Conservation (phyloP, 352 stramenopile genomes). For the Phytophthora capsici region DNA sequence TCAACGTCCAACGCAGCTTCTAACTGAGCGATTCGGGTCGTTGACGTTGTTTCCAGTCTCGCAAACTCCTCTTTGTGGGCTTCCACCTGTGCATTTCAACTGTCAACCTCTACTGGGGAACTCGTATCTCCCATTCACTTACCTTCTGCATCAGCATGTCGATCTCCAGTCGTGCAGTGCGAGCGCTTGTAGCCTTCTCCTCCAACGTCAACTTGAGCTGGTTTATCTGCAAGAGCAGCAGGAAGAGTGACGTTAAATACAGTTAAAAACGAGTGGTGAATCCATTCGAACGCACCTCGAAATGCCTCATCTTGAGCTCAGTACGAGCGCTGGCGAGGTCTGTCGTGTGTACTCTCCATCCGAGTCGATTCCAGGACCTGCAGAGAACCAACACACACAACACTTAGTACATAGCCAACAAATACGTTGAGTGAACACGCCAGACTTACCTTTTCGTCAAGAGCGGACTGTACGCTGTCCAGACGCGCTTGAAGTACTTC, state of each 20-base stretch:
- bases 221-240: slow-evolving; percentile 44
- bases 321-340: slow-evolving; percentile 54
- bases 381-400: not conserved
- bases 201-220: slow-evolving; percentile 70
- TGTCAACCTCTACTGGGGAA: slow-evolving; percentile 1
- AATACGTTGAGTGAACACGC: not conserved
- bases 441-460: slow-evolving; percentile 59
- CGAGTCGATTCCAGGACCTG: slow-evolving; percentile 63
- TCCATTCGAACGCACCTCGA: slow-evolving; percentile 49
- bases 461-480: slow-evolving; percentile 45
- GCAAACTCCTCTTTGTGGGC: slow-evolving; percentile 77
- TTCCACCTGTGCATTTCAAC: slow-evolving; percentile 44
- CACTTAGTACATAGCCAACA: not conserved
- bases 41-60: slow-evolving; percentile 69
- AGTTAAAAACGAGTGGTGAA: not conserved
- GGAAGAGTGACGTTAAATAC: not conserved
- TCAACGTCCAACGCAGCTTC: slow-evolving; percentile 61
- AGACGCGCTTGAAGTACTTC: slow-evolving; percentile 62
- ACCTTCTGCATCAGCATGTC: slow-evolving; percentile 84
- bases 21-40: slow-evolving; percentile 63
- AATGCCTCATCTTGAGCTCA: slow-evolving; percentile 84
- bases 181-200: slow-evolving; percentile 49
- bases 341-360: slow-evolving; percentile 54
- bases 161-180: slow-evolving; percentile 47
- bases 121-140: not conserved